Evolutionary conservation across 257 asterid genomes (phyloP).

Genomic region (Ehretia macrophylla): DNA sequence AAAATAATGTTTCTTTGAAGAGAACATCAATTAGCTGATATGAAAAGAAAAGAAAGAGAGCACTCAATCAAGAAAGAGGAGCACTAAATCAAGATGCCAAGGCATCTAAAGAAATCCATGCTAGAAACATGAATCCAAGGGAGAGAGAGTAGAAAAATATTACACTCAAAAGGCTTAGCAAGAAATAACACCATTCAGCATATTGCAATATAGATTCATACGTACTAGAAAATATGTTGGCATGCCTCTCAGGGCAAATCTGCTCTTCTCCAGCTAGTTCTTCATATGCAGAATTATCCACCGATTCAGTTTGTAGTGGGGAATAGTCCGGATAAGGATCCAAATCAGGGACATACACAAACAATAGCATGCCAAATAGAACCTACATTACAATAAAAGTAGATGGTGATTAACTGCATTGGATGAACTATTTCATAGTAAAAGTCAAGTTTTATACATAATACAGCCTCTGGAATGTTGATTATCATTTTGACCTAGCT

Average conservation of each 20-base stretch:
- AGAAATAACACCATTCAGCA: too few species aligned
- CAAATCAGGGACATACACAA: slow-evolving; percentile 58
- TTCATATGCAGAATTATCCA: slow-evolving; percentile 38
- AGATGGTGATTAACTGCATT: not conserved
- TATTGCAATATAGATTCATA: not conserved
- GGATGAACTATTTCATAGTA: not conserved
- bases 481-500: too few species aligned
- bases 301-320: slow-evolving; percentile 48
- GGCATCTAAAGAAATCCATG: not conserved
- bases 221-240: slow-evolving; percentile 64
- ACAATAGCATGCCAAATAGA: slow-evolving; percentile 57
- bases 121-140: not conserved
- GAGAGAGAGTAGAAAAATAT: not conserved
- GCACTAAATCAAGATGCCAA: too few species aligned
- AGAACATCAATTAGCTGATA: too few species aligned
- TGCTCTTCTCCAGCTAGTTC: slow-evolving; percentile 50
- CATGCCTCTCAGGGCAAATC: slow-evolving; percentile 75
- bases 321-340: slow-evolving; percentile 64
- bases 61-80: too few species aligned
- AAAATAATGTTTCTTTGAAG: too few species aligned
- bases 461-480: too few species aligned
- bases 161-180: too few species aligned
- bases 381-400: slow-evolving; percentile 34
- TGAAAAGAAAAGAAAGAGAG: too few species aligned
- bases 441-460: not conserved